phyloP scores from a whole-genome alignment of 2,329 filamentous ascomycete species.

The Fusarium haematococcum region DNA sequence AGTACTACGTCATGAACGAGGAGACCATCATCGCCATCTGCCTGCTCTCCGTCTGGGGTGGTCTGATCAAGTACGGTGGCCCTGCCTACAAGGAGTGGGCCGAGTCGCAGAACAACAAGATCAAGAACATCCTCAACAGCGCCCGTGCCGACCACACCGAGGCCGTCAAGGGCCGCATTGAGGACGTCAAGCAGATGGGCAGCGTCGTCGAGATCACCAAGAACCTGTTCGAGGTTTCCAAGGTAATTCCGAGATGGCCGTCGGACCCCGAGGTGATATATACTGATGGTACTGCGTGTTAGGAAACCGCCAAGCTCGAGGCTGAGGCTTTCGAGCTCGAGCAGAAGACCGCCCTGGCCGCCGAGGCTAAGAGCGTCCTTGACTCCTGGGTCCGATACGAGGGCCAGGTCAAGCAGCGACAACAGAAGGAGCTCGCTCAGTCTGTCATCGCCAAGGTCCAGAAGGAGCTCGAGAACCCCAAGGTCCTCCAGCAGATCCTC shows the following conservation, averaged over 20 bases:
- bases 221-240: constrained; percentile 96
- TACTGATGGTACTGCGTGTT: constrained; percentile 43
- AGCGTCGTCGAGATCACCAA: constrained; percentile 97
- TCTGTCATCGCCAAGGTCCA: constrained; percentile 95
- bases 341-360: constrained; percentile 91
- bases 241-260: constrained; percentile 69
- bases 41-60: constrained; percentile 92
- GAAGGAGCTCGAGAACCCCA: constrained; percentile 99
- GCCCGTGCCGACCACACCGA: constrained; percentile 94
- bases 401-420: constrained; percentile 97
- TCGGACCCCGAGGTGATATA: constrained; percentile 7
- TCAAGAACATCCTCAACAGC: constrained; percentile 94
- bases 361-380: constrained; percentile 93
- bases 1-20: constrained; percentile 99
- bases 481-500: constrained; percentile 95
- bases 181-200: constrained; percentile 93
- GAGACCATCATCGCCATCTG: constrained; percentile 95
- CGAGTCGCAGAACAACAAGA: constrained; percentile 87
- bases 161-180: constrained; percentile 94
- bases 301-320: constrained; percentile 98
- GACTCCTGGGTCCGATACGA: constrained; percentile 99
- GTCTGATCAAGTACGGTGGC: constrained; percentile 92
- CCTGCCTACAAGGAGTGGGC: constrained; percentile 95
- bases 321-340: constrained; percentile 96
- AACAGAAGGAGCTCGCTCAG: constrained; percentile 96